Base-by-base conservation (phyloP, 352 stramenopile species). In the Globisporangium sylvaticum region DNA sequence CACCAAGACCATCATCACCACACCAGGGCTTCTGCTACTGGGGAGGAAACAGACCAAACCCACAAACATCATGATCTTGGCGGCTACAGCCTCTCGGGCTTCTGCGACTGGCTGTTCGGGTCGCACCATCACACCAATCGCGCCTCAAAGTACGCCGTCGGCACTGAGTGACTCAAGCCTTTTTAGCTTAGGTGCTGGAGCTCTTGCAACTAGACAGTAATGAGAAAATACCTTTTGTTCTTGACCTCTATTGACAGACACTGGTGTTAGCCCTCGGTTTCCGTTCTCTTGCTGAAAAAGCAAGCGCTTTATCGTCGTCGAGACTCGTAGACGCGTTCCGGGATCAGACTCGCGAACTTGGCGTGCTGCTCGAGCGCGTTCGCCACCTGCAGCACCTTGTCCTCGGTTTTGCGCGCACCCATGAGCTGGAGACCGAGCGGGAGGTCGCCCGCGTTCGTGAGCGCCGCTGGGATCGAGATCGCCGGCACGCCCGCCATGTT, bases 401-500 rank as follows among this genome's bases (percentile, higher is more conserved):
- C 77, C 70, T 96, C 88, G 1, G 78, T 72, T 58, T 89, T 81
- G 24, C 75, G 73, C 31, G 75, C 80, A 42, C 83, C 80, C 75
- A 96, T 92, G 48, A 96, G 78, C 65, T 96, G 88, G 0, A 95
- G 74, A 24, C 87, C 84, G 4, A 94, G 79, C n/a, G 88, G 85
- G 39, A 91, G 79, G 14, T 81, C 66, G 4, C 75, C 79, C 10
- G 80, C 73, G 15, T 25, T 83, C 10, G 83, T 94, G 24, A 90
- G 67, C 24, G 84, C 83, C 9, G 77, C 78, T 2, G 90, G 90
- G 24, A 97, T 58, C 2, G 90, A 96, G 15, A 98, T 76, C 6
- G 91, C 79, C 25, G 92, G 92, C 1, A 98, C 58, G 7, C 92
- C 89, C 0, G 92, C 92, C 60, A 98, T 80, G 64, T 90, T 97